phyloP scores from a whole-genome alignment of 306 rosid species.

The Vachellia collinsii region DNA sequence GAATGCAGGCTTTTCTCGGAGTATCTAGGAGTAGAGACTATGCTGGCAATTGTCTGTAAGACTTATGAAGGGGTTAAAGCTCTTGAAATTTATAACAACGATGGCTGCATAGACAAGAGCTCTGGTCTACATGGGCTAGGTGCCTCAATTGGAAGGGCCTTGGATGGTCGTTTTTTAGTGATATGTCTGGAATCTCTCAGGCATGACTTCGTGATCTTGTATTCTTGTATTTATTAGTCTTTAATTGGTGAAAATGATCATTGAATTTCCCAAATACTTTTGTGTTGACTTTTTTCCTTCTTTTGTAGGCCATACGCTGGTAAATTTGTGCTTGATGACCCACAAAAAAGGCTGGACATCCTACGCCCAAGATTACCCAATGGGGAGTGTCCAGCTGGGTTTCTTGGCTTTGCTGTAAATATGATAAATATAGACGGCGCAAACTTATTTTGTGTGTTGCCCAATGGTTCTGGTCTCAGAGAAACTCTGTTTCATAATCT shows the following conservation, averaged over 20 bases:
- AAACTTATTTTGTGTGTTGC: slow-evolving; percentile 61
- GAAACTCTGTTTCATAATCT: slow-evolving; percentile 78
- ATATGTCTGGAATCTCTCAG: slow-evolving; percentile 79
- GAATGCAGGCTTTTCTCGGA: slow-evolving; percentile 83
- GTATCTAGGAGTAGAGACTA: slow-evolving; percentile 72
- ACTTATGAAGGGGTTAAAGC: slow-evolving; percentile 75
- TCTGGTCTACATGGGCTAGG: slow-evolving; percentile 78
- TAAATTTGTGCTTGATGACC: slow-evolving; percentile 60
- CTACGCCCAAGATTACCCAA: slow-evolving; percentile 76
- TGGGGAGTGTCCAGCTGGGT: slow-evolving; percentile 79
- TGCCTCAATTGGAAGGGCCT: slow-evolving; percentile 65
- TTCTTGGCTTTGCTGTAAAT: slow-evolving; percentile 88
- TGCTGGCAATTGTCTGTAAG: slow-evolving; percentile 84
- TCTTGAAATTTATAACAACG: slow-evolving; percentile 70
- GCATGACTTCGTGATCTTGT: slow-evolving; percentile 54
- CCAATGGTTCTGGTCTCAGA: slow-evolving; percentile 77
- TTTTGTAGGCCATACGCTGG: slow-evolving; percentile 73
- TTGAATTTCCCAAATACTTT: slow-evolving; percentile 18
- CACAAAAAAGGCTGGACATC: slow-evolving; percentile 77
- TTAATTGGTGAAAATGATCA: slow-evolving; percentile 35
- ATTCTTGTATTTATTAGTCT: slow-evolving; percentile 31
- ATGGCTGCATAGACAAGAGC: slow-evolving; percentile 59
- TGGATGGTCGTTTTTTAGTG: slow-evolving; percentile 74
- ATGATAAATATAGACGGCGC: slow-evolving; percentile 64
- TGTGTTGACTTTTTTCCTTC: background rate